These are phyloP conservation scores for Barnettozyma sucrosica DNA, from an alignment of 805 yeast genomes.

Conservation along the genomic window DNA sequence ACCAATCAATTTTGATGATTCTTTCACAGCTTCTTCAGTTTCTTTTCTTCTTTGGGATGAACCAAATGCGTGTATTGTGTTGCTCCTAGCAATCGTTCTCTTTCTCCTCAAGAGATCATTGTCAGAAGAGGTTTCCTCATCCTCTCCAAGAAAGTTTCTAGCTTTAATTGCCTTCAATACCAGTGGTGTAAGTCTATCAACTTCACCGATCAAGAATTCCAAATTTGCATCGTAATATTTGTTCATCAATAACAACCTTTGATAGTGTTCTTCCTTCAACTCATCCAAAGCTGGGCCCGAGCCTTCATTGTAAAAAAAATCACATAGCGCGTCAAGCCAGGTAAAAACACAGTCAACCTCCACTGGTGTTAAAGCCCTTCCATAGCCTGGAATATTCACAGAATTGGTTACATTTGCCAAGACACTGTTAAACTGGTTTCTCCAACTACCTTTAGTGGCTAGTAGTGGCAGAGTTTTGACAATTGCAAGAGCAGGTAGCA, in stretches of 20 bases:
- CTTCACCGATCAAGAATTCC: constrained; percentile 45
- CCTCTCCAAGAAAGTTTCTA: constrained; percentile 38
- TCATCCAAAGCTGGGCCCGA: constrained; percentile 70
- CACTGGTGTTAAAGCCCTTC: constrained; percentile 46
- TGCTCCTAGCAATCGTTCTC: constrained; percentile 49
- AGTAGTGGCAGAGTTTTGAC: constrained; percentile 25
- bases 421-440: constrained; percentile 38
- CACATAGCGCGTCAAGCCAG: constrained; percentile 67
- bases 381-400: constrained; percentile 38
- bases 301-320: constrained; percentile 75
- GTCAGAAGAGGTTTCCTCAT: constrained; percentile 24
- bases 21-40: constrained; percentile 40
- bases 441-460: constrained; percentile 34
- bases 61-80: constrained; percentile 69
- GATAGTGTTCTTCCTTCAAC: constrained; percentile 57
- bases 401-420: constrained; percentile 43
- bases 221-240: constrained; percentile 53
- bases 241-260: constrained; percentile 57
- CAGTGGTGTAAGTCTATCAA: constrained; percentile 51
- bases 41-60: constrained; percentile 49
- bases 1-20: constrained; percentile 33
- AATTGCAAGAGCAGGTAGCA: constrained; percentile 66
- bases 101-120: constrained; percentile 13
- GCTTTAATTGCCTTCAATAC: constrained; percentile 45
- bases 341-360: constrained; percentile 65